Percentiles rank a stretch among this genome's conserved stretches.
Conservation (phyloP, 1,284 basidiomycete genomes). For the Puccinia novopanici region DNA sequence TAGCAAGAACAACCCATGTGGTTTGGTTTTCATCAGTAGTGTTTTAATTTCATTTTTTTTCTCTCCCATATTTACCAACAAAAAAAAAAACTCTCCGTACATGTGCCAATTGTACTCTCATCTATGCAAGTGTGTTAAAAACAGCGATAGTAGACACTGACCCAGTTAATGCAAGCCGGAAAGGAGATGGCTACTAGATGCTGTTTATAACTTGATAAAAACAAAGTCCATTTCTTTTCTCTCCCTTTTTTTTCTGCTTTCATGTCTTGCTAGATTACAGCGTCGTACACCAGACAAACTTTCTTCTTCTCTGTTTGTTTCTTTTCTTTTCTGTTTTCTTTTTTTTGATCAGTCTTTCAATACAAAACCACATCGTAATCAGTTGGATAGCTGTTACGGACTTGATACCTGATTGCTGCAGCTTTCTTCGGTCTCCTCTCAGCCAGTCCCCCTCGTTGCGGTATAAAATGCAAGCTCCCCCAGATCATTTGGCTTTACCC, state of each 20-base stretch:
- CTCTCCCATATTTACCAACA: background rate
- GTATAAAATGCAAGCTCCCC: too few relatives aligned
- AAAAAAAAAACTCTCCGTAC: background rate
- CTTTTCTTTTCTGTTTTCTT: too few relatives aligned
- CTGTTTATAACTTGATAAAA: background rate
- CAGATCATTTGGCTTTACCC: too few relatives aligned
- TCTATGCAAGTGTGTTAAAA: background rate
- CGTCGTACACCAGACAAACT: background rate
- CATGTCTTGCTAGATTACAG: slow-evolving; percentile 3
- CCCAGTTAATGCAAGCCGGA: background rate
- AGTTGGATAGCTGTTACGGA: too few relatives aligned
- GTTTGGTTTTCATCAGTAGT: background rate
- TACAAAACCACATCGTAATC: too few relatives aligned
- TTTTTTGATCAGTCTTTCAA: too few relatives aligned
- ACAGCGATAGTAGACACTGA: background rate
- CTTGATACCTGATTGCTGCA: too few relatives aligned
- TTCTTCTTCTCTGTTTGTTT: background rate
- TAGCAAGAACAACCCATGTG: slow-evolving; percentile 10
- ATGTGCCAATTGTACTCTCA: background rate
- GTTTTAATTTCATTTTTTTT: too few relatives aligned
- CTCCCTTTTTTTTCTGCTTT: background rate
- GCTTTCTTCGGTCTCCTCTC: too few relatives aligned
- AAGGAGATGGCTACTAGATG: too few relatives aligned
- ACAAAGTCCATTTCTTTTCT: background rate
- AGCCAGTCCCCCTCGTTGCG: too few relatives aligned